Evolutionary conservation across 1,139 yeast genomes (phyloP), one percentile per base, ranked within the genome.

Genomic region (Geotrichum candidum): DNA sequence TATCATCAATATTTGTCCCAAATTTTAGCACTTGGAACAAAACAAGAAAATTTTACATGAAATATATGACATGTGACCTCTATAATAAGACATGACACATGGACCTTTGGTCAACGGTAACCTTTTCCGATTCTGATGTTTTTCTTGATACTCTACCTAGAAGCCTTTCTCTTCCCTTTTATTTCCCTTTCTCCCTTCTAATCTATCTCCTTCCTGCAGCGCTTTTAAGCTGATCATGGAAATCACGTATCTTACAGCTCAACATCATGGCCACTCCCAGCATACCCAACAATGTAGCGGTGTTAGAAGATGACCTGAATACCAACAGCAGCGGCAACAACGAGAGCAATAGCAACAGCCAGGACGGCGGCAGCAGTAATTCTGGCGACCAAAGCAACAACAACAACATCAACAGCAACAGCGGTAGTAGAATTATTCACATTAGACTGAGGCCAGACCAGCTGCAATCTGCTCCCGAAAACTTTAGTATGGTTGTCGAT

Each of bases 401-500:
- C 15, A 5, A 41, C 46, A 5, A 6, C 18, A 15, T 13, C 18
- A 15, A 13, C n/a, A 41, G 6, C n/a, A 6, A 15, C 46, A 5
- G 18, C 6, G 7, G n/a, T 4, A 15, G 7, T 5, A 41, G 22
- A 18, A 15, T 41, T 15, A 6, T 41, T 7, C 46, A 41, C 46
- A 41, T 41, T 15, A 41, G 46, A 15, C 46, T 41, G 18, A 15
- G 15, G 29, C 23, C 31, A 2, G 51, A 59, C 10, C 57, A 57
- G 29, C 53, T 60, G 54, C 48, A 38, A n/a, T 51, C 60, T 5
- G 58, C 63, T 5, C 99, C 99, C 1, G 97, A 92, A 72, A 94
- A 94, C 76, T 94, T 94, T 74, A 84, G 96, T 15, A 86, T 88
- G 61, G 96, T 94, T 1, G 84, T 88, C 57, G 87, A 89, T 54